phyloP scores from a whole-genome alignment of 2,329 filamentous ascomycete species.

The Sordariomycetes sp. region DNA sequence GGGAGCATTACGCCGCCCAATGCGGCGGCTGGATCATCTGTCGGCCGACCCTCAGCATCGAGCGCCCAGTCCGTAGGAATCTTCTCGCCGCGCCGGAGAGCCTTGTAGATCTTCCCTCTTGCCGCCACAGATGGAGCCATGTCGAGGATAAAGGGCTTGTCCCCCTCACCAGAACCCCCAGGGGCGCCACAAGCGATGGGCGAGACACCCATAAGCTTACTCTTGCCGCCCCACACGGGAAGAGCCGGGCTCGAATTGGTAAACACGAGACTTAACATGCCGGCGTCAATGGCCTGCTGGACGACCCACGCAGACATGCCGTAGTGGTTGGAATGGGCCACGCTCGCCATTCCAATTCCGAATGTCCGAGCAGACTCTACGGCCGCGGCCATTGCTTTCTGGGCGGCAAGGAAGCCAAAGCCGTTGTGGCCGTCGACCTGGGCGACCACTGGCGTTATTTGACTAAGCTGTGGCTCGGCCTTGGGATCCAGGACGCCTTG shows the following conservation, averaged over 20 bases:
- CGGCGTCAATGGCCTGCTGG: constrained; percentile 62
- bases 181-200: constrained; percentile 71
- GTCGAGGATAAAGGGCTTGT: constrained; percentile 53
- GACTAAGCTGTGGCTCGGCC: constrained; percentile 45
- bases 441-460: constrained; percentile 61
- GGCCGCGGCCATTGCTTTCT: constrained; percentile 54
- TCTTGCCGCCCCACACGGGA: constrained; percentile 58
- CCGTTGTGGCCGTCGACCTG: constrained; percentile 49
- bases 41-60: constrained; percentile 57
- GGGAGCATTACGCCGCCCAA: constrained; percentile 73
- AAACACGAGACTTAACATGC: constrained; percentile 61
- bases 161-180: constrained; percentile 30
- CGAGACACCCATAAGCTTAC: constrained; percentile 62
- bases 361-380: constrained; percentile 52
- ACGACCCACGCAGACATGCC: constrained; percentile 78
- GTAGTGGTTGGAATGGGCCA: constrained; percentile 73
- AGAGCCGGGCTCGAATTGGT: constrained; percentile 64
- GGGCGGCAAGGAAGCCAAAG: constrained; percentile 65
- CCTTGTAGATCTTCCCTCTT: constrained; percentile 64
- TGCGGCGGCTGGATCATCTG: constrained; percentile 60
- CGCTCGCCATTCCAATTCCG: constrained; percentile 66
- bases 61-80: constrained; percentile 68
- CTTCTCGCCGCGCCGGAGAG: constrained; percentile 53
- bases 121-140: constrained; percentile 64
- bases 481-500: constrained; percentile 55